Percentiles rank a stretch among this genome's conserved stretches.
phyloP scores from a whole-genome alignment of 257 asterid species.

The Nemophila menziesii region DNA sequence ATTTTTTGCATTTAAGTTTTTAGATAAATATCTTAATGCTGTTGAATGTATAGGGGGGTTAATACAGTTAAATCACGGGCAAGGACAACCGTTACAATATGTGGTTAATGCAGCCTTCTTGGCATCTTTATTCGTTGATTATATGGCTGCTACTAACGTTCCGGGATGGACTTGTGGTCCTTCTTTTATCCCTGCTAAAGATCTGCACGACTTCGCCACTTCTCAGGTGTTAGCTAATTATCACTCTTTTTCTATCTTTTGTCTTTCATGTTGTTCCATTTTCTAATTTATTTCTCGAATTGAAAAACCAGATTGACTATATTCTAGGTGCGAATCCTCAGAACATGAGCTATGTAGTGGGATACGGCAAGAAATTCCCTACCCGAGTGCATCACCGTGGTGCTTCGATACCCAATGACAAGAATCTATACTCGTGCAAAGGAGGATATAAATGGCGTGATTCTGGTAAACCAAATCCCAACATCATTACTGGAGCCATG shows the following conservation, averaged over 20 bases:
- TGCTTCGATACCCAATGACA: constrained; percentile 59
- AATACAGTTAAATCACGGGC: constrained; percentile 50
- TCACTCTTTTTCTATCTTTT: no score
- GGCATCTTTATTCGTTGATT: constrained; percentile 76
- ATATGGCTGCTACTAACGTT: constrained; percentile 46
- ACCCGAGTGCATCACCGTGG: constrained; percentile 78
- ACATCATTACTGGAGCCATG: constrained; percentile 67
- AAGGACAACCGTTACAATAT: constrained; percentile 55
- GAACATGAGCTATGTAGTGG: constrained; percentile 80
- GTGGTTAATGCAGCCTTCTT: constrained; percentile 77
- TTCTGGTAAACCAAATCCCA: constrained; percentile 38
- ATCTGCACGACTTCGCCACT: constrained; percentile 50
- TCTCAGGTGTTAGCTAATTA: constrained; percentile 40
- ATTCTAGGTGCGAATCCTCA: constrained; percentile 63
- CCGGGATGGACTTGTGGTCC: constrained; percentile 82
- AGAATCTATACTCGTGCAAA: constrained; percentile 48
- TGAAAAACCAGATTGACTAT: constrained; percentile 39
- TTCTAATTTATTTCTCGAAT: not conserved
- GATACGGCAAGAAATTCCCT: constrained; percentile 54
- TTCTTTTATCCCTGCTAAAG: constrained; percentile 16
- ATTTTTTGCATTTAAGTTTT: no score
- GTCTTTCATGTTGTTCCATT: not conserved
- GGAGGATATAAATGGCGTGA: constrained; percentile 75
- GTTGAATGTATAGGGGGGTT: constrained; percentile 42
- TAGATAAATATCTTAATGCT: not conserved